These are phyloP conservation scores for Epichloe typhina DNA, from an alignment of 2,329 filamentous ascomycete genomes.

Conservation along the genomic window DNA sequence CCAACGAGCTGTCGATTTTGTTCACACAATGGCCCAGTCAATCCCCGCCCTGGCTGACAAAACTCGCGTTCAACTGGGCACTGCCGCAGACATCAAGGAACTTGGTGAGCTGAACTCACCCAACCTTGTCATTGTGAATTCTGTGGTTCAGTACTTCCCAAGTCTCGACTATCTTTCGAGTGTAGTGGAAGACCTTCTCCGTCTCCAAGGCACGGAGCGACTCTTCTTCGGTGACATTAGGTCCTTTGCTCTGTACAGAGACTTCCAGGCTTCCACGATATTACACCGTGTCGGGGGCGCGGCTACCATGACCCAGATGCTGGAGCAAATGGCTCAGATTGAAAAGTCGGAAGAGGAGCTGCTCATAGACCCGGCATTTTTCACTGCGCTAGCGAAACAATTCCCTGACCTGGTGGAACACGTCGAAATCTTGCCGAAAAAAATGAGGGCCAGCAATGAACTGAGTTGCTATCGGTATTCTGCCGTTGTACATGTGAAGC, in stretches of 20 bases:
- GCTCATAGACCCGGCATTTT: slow-evolving; percentile 15
- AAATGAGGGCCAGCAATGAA: slow-evolving; percentile 14
- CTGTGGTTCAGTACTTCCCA: slow-evolving; percentile 17
- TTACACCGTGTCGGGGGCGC: neutral
- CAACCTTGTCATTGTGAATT: slow-evolving; percentile 14
- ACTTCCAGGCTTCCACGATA: slow-evolving; percentile 5
- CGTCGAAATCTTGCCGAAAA: slow-evolving; percentile 15
- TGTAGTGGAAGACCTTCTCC: slow-evolving; percentile 6
- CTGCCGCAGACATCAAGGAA: neutral
- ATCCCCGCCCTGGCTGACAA: slow-evolving; percentile 7
- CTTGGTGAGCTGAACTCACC: slow-evolving; percentile 2
- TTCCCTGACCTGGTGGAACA: slow-evolving; percentile 9
- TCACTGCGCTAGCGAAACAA: slow-evolving; percentile 7
- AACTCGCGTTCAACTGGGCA: neutral
- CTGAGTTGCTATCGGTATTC: slow-evolving; percentile 15
- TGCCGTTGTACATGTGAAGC: slow-evolving; percentile 10
- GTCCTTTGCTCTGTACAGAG: slow-evolving; percentile 7
- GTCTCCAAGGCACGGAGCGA: neutral
- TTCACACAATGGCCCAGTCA: slow-evolving; percentile 6
- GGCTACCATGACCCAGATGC: neutral
- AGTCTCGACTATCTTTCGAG: slow-evolving; percentile 12
- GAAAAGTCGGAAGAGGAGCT: slow-evolving; percentile 11
- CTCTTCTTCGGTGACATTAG: slow-evolving; percentile 13
- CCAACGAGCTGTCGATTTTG: slow-evolving; percentile 10
- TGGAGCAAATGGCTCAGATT: slow-evolving; percentile 4